Evolutionary conservation across 495 filamentous ascomycete genomes (phyloP).

Genomic region (Podospora comata): DNA sequence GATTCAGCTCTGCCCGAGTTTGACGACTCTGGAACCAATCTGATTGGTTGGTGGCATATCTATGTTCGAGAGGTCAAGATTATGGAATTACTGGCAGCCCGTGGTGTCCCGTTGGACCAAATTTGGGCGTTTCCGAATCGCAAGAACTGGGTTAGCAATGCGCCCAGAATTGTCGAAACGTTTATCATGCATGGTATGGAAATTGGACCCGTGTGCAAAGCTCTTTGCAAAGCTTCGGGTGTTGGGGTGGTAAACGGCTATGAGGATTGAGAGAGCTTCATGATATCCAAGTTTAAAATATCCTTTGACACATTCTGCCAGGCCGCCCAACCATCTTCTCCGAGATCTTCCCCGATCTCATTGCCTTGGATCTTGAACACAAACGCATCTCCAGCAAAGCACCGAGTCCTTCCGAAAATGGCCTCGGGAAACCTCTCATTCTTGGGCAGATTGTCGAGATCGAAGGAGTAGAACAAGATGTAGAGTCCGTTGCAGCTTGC

Average conservation of each 20-base stretch:
- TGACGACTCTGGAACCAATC: not conserved
- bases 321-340: not conserved
- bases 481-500: not conserved
- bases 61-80: not conserved
- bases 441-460: not conserved
- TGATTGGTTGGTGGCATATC: not conserved
- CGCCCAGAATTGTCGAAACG: not conserved
- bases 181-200: not conserved
- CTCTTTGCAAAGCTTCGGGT: not conserved
- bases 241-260: not conserved
- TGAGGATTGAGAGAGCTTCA: not conserved
- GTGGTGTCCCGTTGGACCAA: not conserved
- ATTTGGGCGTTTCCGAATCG: not conserved
- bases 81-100: not conserved
- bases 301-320: not conserved
- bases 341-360: not conserved
- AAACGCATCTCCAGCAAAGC: slow-evolving; percentile 4
- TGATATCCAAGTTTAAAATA: not conserved
- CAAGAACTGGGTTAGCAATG: not conserved
- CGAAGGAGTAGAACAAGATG: slow-evolving; percentile 1
- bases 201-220: not conserved
- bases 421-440: not conserved
- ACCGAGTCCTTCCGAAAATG: not conserved
- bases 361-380: not conserved
- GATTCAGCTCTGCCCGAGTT: not conserved